These are phyloP conservation scores for barley (Hordeum vulgare) DNA, from an alignment of 176 grass and related monocot genomes.

Conservation along the genomic window DNA sequence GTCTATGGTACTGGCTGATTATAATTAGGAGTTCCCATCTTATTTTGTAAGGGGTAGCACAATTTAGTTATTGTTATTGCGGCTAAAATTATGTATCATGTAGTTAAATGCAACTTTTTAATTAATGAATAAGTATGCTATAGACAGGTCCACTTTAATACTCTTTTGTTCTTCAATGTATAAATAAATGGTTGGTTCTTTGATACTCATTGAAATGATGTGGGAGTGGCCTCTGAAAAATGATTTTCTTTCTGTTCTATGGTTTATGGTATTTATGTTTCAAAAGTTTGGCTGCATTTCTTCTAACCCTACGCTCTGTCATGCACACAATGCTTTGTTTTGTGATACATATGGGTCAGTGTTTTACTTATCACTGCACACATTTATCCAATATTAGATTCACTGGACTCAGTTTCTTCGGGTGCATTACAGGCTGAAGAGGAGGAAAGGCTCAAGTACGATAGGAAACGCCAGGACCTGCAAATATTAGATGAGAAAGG, in stretches of 20 bases:
- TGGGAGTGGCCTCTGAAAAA: background rate
- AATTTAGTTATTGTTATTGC: background rate
- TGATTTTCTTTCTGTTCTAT: background rate
- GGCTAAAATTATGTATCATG: background rate
- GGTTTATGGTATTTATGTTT: conserved; percentile 1
- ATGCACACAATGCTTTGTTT: background rate
- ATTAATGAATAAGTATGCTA: background rate
- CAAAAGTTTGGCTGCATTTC: background rate
- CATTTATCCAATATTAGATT: background rate
- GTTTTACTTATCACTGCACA: background rate
- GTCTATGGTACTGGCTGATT: background rate
- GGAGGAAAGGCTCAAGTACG: conserved; percentile 65
- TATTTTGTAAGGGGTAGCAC: background rate
- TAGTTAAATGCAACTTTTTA: background rate
- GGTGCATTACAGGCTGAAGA: conserved; percentile 63
- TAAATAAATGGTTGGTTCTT: background rate
- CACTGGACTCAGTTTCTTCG: background rate
- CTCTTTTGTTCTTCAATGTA: background rate
- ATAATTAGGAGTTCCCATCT: background rate
- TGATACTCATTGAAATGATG: background rate
- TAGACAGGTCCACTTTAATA: background rate
- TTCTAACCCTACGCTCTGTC: background rate
- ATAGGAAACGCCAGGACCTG: conserved; percentile 59
- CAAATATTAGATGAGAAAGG: conserved; percentile 71
- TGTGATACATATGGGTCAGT: background rate